Base-by-base conservation (phyloP, 805 yeast genomes). In the Saturnispora hagleri region DNA sequence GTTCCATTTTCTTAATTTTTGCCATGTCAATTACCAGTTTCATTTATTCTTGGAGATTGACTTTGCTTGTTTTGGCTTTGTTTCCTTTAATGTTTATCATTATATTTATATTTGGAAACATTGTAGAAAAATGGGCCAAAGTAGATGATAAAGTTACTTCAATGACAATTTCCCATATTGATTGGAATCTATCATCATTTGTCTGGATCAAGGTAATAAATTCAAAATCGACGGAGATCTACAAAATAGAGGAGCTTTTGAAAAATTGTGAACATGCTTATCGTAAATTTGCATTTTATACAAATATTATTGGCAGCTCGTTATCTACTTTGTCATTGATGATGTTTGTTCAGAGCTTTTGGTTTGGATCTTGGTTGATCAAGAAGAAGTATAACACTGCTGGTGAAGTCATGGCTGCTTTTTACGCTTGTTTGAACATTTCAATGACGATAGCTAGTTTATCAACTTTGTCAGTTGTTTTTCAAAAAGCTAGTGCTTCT, bases 291-390 rank as follows among this genome's bases (percentile, higher is more conserved):
- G 71, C 79, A n/a, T 60, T 79, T 26, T 75, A 72, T 15, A 67
- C 79, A 5, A 70, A 82, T 12, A 60, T 76, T 0, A 89, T 88
- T 61, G 64, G 76, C 22, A 83, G 86, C 0, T 43, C 77, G 0
- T 65, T 84, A 48, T 77, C 83, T 58, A 67, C 77, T 24, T 57
- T 90, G 4, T 74, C 84, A 0, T 69, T 88, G 38, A 63, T 81
- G 62, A 82, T 89, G 81, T 89, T 91, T 70, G 86, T 90, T 3
- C 96, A 88, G 66, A 95, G 91, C 0, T 86, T 93, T 60, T 89
- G 95, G 88, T 91, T 84, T 68, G 99, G 98, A 1, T 77, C 84
- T 28, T 73, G 73, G 44, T 75, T 86, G 71, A 82, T 89, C 3
- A 65, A 68, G 35, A 65, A 67, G 5, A 79, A 80, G 0, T 71